Evolutionary conservation across 805 yeast species (phyloP), one percentile per base, ranked within the genome.

Genomic region (Cyberlindnera mississippiensis): DNA sequence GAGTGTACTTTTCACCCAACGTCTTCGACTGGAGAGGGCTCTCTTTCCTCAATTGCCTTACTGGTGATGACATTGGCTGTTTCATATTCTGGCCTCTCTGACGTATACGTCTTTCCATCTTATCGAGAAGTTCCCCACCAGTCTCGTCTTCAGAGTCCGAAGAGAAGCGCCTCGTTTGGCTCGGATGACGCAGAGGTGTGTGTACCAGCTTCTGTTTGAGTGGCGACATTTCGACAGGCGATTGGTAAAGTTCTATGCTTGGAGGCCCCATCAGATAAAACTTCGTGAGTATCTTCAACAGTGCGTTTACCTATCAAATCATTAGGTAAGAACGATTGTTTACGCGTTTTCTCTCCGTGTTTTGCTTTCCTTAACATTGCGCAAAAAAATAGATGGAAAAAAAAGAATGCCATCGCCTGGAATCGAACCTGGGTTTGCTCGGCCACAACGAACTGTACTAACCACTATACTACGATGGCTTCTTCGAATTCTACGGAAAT

Each of bases 391-490:
- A n/a, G 26, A 10, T 11, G 10, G 19, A 39, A 37, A 47, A 46
- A 67, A 65, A 60, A 52, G 45, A 46, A 15, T 76, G 82, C 82
- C 80, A 80, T 70, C 67, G 71, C 82, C 82, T 72, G 76, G 82
- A 76, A 76, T 76, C 81, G 82, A 76, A 76, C 82, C 74, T 73
- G 79, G 82, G 82, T 76, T 73, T 76, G 75, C 66, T 73, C 81
- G 76, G 81, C 81, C 82, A 76, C 81, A 76, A 76, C 77, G 81
- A 74, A 66, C 74, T 75, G 82, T 76, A 76, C 81, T 76, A 64
- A 75, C 82, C 82, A 77, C 82, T 77, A 76, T 77, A 76, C 69
- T 64, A 66, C 58, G 55, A 61, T 63, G 67, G 67, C 68, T 45
- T 47, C 36, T 40, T 44, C 36, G 30, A 15, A 35, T n/a, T n/a